phyloP scores from a whole-genome alignment of 805 yeast species.

The Lachancea meyersii region DNA sequence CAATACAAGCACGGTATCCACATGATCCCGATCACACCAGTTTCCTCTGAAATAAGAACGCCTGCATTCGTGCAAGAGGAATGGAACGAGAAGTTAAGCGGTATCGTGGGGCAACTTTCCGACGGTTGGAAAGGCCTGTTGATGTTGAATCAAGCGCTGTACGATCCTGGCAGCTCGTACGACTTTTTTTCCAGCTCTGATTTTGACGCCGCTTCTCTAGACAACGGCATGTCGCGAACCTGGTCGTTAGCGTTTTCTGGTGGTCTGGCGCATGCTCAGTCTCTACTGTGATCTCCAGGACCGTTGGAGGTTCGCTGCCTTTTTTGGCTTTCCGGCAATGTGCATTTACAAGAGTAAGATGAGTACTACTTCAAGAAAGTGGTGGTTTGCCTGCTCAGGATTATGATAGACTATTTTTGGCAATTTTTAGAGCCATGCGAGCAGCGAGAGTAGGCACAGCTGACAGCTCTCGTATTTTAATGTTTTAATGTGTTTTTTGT shows the following conservation, averaged over 20 bases:
- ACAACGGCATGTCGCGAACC: constrained; percentile 56
- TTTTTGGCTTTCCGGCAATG: no score
- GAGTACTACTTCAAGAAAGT: no score
- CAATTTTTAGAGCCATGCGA: no score
- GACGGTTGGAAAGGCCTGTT: constrained; percentile 61
- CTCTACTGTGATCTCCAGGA: constrained; percentile 7
- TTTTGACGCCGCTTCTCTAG: constrained; percentile 39
- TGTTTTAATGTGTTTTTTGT: no score
- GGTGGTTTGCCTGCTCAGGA: no score
- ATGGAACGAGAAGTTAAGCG: constrained; percentile 48
- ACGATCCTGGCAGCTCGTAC: constrained; percentile 39
- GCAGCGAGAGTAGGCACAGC: no score
- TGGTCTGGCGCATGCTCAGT: constrained; percentile 33
- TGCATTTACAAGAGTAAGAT: no score
- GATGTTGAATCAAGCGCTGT: constrained; percentile 36
- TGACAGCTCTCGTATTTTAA: no score
- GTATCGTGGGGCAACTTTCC: constrained; percentile 38
- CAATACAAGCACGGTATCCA: constrained; percentile 75
- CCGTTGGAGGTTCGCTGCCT: no score
- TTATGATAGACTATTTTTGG: no score
- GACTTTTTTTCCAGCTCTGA: constrained; percentile 35
- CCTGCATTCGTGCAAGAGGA: constrained; percentile 49
- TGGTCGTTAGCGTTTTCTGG: constrained; percentile 59
- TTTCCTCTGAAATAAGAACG: constrained; percentile 49
- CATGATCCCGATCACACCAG: constrained; percentile 67